Evolutionary conservation across 352 stramenopile species (phyloP), one percentile per base, ranked within the genome.

Genomic region (Phytopythium mirpurense): DNA sequence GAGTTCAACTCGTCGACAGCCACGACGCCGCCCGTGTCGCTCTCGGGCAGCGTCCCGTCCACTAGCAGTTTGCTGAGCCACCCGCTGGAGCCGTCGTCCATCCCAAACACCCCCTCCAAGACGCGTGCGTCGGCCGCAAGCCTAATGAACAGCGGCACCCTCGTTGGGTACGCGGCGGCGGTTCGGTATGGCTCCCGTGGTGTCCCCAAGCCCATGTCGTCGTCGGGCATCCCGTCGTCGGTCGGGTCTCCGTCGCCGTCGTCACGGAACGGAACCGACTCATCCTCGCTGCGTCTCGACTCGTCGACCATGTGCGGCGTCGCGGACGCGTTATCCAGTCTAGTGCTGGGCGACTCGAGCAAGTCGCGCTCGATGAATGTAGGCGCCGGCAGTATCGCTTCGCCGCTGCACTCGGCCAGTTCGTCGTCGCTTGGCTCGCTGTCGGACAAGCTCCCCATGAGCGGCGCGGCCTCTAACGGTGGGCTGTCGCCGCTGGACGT

Each of bases 111-210:
- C 23, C 66, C 24, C 46, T 60, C 41, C 41, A 65, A 19, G 40
- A 63, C 44, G 59, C 60, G 27, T 59, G 66, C 38, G 49, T 61
- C 53, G 31, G 63, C n/a, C 54, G 68, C 57, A 38, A 77, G 56
- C 38, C 60, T 78, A 46, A 74, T 74, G 57, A 49, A 60, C 1
- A 89, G 79, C 59, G 73, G 72, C 0, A 73, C 77, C 16, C 50
- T 95, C 5, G 61, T 72, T 21, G 85, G 85, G 16, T 95, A 95
- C 40, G 85, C 85, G 51, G 85, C 85, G 0, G 85, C 81, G 21
- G 85, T 95, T 42, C 82, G 85, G 1, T 95, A 74, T 50, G 84
- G 83, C 21, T 58, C 63, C 48, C 62, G 81, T 29, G 59, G 57
- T 0, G 56, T 82, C 35, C 57, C 66, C 23, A 83, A 75, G 44